These are phyloP conservation scores for Sporothrix protearum DNA, from an alignment of 2,329 filamentous ascomycete genomes.

Conservation along the genomic window DNA sequence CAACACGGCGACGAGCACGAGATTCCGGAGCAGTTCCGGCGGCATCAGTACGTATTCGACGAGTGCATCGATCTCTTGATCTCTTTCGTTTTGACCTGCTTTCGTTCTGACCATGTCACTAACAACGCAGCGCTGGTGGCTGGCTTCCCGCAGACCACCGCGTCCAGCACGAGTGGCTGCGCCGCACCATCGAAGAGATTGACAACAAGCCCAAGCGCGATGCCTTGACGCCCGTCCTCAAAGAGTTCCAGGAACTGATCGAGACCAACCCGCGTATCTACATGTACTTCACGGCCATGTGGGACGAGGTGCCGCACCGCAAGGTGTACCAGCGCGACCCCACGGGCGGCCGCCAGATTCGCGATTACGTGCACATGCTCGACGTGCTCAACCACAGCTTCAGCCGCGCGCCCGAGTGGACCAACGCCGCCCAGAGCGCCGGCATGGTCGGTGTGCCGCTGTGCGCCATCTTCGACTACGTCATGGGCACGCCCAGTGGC, in stretches of 20 bases:
- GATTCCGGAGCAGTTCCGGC: slow-evolving; percentile 47
- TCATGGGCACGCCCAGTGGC: slow-evolving; percentile 53
- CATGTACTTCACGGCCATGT: slow-evolving; percentile 67
- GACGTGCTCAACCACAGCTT: slow-evolving; percentile 60
- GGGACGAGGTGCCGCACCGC: slow-evolving; percentile 60
- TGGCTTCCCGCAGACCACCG: slow-evolving; percentile 65
- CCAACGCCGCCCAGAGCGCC: slow-evolving; percentile 48
- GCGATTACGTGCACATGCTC: slow-evolving; percentile 65
- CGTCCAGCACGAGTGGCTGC: slow-evolving; percentile 62
- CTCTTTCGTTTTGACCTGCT: too few species aligned
- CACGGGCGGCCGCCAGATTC: slow-evolving; percentile 59
- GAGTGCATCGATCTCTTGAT: too few species aligned
- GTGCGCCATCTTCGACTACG: slow-evolving; percentile 52
- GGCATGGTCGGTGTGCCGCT: slow-evolving; percentile 55
- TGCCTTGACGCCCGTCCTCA: slow-evolving; percentile 55
- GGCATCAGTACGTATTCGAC: slow-evolving; percentile 44
- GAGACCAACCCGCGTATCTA: slow-evolving; percentile 61
- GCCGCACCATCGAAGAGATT: slow-evolving; percentile 52
- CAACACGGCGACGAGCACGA: slow-evolving; percentile 51
- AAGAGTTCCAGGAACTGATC: slow-evolving; percentile 64
- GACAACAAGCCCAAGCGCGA: slow-evolving; percentile 45
- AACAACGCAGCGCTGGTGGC: slow-evolving; percentile 44
- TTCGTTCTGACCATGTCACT: not conserved
- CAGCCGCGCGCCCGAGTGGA: slow-evolving; percentile 50
- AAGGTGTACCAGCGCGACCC: slow-evolving; percentile 59